Base-by-base conservation (phyloP, 371 early-diverging fungal species). In the Zancudomyces culisetae region DNA sequence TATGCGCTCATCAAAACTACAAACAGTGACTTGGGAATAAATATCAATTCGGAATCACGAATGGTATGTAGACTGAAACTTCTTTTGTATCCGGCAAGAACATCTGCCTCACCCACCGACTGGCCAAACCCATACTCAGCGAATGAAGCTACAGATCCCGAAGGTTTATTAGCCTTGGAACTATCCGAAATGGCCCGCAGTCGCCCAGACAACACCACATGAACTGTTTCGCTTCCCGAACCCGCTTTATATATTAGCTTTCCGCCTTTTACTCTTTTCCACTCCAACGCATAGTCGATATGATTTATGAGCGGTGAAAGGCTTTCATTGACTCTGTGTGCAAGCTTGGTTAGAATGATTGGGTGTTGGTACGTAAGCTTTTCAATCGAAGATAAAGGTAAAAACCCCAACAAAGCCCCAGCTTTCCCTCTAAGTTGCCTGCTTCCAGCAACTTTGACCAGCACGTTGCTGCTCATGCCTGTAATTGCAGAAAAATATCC, bases 11-110 rank as follows among this genome's bases (percentile, higher is more conserved):
- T 82, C 27, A 97, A 73, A 3, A 93, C 84, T 54, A 87, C 82
- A 66, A 97, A 92, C 40, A 97, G 70, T 0, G 89, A 84, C 51
- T 84, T 87, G 1, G 98, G 98, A 74, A 97, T 81, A n/a, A 89
- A 75, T 13, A 91, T 90, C 12, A 95, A 72, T 62, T 97, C 96
- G 1, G 92, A 79, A 61, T 95, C 95, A 42, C 98, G 84, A 55
- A 97, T 97, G 3, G 98, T 95, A 59, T 95, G 92, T 15, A 95
- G 71, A 2, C 89, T 93, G n/a, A 80, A 77, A n/a, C 79, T 75
- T 42, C 89, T 77, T 0, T 78, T 76, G 4, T 75, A 69, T 51
- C 76, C 83, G 59, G 83, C 79, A 45, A 97, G 64, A n/a, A 94
- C 87, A 60, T 91, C 93, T 27, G 90, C 64, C 67, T 97, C 98